Evolutionary conservation across 805 yeast species (phyloP), one percentile per base, ranked within the genome.

Genomic region (Limtongia smithiae): DNA sequence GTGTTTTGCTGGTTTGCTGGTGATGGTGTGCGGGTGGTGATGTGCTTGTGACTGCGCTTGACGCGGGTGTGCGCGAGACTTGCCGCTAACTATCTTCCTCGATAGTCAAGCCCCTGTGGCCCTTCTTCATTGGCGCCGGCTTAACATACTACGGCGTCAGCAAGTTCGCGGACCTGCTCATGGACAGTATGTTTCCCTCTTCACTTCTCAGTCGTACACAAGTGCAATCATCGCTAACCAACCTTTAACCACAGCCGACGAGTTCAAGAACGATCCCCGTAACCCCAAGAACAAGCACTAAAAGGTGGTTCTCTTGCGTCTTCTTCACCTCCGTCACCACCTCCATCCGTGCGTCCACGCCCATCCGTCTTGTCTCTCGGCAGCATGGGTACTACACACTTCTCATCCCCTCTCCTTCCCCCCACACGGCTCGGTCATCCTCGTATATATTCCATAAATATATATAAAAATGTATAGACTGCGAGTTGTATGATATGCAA

Each of bases 221-320:
- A 5, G 18, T 5, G 18, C n/a, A 4, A 6, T 12, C 8, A 31
- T 21, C n/a, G 7, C 14, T 18, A 24, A 18, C 12, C 35, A 4
- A 2, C 22, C 17, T 25, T 22, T 40, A n/a, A n/a, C n/a, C n/a
- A 9, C 15, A 57, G 62, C 63, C 54, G 78, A 77, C 59, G 94
- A 86, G 72, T 87, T 82, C 76, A 82, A 85, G 74, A 86, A 87
- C 70, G 95, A 87, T 73, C 95, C 95, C 76, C 84, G 95, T 79
- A 85, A 87, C 75, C 96, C 96, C 72, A 83, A 94, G 35, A 49
- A 54, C 48, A 25, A 25, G 33, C 53, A 51, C 52, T 48, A 51
- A 38, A 34, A n/a, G n/a, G n/a, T n/a, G n/a, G n/a, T n/a, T n/a
- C n/a, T n/a, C n/a, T n/a, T n/a, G n/a, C n/a, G n/a, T n/a, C n/a